A percentile compares a stretch with the other conserved stretches of the same genome.
Conservation (phyloP, 2,329 filamentous ascomycete genomes). For the Truncatella angustata region DNA sequence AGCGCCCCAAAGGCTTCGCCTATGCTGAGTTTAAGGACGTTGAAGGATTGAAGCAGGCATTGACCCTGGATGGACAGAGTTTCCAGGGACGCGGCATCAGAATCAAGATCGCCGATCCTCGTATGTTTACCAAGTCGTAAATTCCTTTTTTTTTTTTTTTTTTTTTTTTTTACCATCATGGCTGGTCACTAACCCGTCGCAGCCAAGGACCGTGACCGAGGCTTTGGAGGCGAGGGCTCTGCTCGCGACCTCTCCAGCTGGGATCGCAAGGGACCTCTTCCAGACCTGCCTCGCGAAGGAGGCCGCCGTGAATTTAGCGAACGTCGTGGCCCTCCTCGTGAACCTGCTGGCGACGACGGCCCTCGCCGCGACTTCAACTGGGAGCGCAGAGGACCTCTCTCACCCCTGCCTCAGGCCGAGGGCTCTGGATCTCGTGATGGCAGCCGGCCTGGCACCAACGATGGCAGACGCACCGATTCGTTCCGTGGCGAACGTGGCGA, state of each 20-base stretch:
- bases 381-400: conserved; percentile 91
- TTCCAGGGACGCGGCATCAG: conserved; percentile 89
- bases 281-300: conserved; percentile 55
- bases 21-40: conserved; percentile 91
- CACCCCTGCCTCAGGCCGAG: conserved; percentile 61
- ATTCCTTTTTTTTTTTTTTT: too few relatives aligned
- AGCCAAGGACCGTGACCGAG: conserved; percentile 71
- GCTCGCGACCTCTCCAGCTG: conserved; percentile 83
- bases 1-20: conserved; percentile 95
- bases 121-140: conserved; percentile 71
- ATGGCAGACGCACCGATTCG: conserved; percentile 58
- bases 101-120: conserved; percentile 94
- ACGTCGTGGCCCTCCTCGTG: conserved; percentile 58
- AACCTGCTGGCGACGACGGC: conserved; percentile 69
- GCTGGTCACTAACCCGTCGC: conserved; percentile 38
- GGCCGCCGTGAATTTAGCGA: conserved; percentile 29
- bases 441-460: conserved; percentile 51
- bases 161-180: conserved; percentile 10
- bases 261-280: conserved; percentile 88
- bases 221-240: conserved; percentile 50
- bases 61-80: conserved; percentile 75
- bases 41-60: conserved; percentile 88
- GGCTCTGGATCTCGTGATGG: conserved; percentile 51
- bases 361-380: conserved; percentile 85
- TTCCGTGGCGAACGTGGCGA: conserved; percentile 61